Conservation (phyloP, 2,329 filamentous ascomycete genomes). For the Colletotrichum sp. region DNA sequence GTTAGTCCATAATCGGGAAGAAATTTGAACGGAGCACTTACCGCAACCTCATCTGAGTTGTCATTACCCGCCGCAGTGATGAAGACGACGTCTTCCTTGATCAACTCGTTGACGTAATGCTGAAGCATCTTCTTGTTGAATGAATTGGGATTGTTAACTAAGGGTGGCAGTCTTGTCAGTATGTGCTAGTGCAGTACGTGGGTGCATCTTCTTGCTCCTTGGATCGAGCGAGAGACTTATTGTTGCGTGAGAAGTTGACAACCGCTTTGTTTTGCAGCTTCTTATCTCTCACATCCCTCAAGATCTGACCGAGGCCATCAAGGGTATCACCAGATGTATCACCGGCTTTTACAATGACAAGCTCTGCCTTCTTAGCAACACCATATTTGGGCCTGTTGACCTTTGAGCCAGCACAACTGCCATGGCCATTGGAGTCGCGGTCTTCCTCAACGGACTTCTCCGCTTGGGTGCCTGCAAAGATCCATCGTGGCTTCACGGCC, state of each 20-base stretch:
- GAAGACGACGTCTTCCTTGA: background rate
- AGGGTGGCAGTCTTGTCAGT: too few species aligned
- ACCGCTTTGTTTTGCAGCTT: background rate
- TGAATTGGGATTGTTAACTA: background rate
- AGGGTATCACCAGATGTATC: background rate
- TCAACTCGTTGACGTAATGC: background rate
- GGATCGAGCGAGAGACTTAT: too few species aligned
- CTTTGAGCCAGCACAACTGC: background rate
- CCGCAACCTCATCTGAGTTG: background rate
- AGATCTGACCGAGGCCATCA: background rate
- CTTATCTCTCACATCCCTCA: background rate
- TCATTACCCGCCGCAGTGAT: background rate
- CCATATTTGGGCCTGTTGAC: background rate
- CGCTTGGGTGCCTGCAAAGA: background rate
- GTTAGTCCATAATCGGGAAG: background rate
- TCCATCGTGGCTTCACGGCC: background rate
- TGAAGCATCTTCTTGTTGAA: background rate
- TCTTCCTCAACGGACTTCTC: background rate
- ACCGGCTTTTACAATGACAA: background rate
- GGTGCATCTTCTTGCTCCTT: accelerated
- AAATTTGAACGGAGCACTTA: background rate
- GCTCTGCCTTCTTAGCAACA: background rate
- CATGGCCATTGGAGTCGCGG: background rate
- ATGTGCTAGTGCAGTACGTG: accelerated
- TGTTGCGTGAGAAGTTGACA: background rate